Evolutionary conservation across 495 filamentous ascomycete genomes (phyloP), one percentile per base, ranked within the genome.

Genomic region (Aspergillus sclerotioniger): DNA sequence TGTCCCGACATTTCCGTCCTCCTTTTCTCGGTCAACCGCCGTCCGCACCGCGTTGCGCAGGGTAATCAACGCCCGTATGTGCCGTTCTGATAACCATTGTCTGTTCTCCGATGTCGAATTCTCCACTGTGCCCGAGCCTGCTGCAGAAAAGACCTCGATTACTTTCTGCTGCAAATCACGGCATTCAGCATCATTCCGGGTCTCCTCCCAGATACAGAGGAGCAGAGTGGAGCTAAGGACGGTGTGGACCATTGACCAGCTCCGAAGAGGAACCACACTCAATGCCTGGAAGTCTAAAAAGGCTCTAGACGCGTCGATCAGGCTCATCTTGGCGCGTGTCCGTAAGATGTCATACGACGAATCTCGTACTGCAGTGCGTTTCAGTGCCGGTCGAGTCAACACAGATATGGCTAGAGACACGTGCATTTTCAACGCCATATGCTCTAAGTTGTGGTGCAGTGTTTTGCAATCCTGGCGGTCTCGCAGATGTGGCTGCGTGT

Each of bases 221-320:
- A 76, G 63, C 13, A 76, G 47, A 0, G 71, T 73, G 0, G 73
- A 76, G 44, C 70, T 74, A 0, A 74, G 50, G 5, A 70, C 73
- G 0, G 71, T 71, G 55, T 73, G 70, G 9, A 74, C 65, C 71
- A 76, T 76, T 0, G 71, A 76, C 70, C 71, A 74, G 29, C 54
- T 76, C 0, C 73, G 59, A 9, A 73, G 33, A 0, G 71, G 73
- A 0, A 74, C 67, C 19, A 71, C 60, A 17, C 70, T 73, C 1
- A 74, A 58, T 0, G 67, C 66, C 29, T 73, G 67, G 25, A 71
- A 73, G 19, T 76, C 70, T 0, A 74, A 58, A 51, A 74, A 76
- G 6, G 68, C 65, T 21, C 56, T 67, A 1, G 71, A 68, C 1
- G 72, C 69, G 43, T 69, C 63, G 7, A 73, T 62, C 9, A 75